phyloP scores from a whole-genome alignment of 306 rosid species.

The Trichosanthes cucumerina region DNA sequence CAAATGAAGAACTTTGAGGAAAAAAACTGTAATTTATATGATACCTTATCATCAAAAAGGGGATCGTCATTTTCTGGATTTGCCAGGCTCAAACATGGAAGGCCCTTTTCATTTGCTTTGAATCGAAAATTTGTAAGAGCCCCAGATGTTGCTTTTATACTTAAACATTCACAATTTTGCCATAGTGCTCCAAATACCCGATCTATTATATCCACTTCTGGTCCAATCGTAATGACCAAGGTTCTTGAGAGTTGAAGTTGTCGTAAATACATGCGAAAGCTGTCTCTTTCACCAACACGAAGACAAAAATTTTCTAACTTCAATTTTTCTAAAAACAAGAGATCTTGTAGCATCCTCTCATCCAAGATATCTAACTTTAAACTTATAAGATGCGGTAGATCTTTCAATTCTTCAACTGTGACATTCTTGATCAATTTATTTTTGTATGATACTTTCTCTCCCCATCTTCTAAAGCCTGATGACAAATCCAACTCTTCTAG shows the following conservation, averaged over 20 bases:
- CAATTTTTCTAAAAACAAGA: neutral
- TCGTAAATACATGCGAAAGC: no score
- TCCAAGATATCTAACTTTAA: neutral
- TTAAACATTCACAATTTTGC: neutral
- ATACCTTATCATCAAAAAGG: neutral
- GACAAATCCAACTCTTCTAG: conserved; percentile 9
- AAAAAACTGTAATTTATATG: neutral
- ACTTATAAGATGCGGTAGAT: neutral
- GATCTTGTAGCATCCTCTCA: neutral
- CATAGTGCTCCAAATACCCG: neutral
- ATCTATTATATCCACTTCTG: neutral
- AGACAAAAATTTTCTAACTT: neutral
- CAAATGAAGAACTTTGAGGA: neutral
- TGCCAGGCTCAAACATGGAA: neutral
- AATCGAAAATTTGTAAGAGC: neutral
- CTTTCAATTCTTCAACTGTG: neutral
- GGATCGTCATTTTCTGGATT: neutral
- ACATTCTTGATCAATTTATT: neutral
- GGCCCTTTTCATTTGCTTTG: neutral
- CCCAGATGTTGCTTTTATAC: neutral
- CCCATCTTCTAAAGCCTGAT: neutral
- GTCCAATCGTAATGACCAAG: neutral
- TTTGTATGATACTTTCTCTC: neutral
- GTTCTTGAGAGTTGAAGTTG: neutral
- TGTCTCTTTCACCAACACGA: no score